Base-by-base conservation (phyloP, 495 filamentous ascomycete species). In the Talaromyces ruber region DNA sequence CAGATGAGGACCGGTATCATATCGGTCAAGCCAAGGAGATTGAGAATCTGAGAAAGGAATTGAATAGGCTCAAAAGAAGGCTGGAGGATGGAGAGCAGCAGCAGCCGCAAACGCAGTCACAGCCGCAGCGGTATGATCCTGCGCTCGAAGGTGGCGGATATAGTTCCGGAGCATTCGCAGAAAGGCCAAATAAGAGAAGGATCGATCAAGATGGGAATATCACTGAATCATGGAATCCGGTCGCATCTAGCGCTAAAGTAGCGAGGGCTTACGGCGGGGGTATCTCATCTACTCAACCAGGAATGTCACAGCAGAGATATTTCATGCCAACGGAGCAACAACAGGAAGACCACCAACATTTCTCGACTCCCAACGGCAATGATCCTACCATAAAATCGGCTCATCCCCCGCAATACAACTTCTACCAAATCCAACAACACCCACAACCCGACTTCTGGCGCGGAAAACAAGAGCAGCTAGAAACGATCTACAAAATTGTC, bases 11-110 rank as follows among this genome's bases (percentile, higher is more conserved):
- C 26, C 71, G 71, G 59, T 66, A 64, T 26, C 69, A 72, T n/a
- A 74, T 74, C 50, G 67, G 65, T 58, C 69, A 72, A 47, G 68
- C 72, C 3, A 70, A 73, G 47, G 66, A 72, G 21, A 74, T 74
- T 45, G 63, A 73, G 14, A 65, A 59, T 8, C 37, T 74, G 26
- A 68, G 72, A 21, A 65, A 67, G 14, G 71, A 74, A 50, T 64
- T 74, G 56, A 64, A 63, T 18, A 26, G 28, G 14, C 37, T 63
- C 21, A 63, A 63, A 14, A 24, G 61, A 24, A 28, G 28, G 29
- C n/a, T 47, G 16, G 54, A 26, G 2, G 39, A 59, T 26, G 37
- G 11, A 3, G 50, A 59, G 26, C 53, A 58, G 28, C 53, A 58
- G 28, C 18, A 50, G 29, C 7, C 43, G 26, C 51, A 34, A 25